Conservation (phyloP, 2,329 filamentous ascomycete species). For the Nigrospora osmanthi region DNA sequence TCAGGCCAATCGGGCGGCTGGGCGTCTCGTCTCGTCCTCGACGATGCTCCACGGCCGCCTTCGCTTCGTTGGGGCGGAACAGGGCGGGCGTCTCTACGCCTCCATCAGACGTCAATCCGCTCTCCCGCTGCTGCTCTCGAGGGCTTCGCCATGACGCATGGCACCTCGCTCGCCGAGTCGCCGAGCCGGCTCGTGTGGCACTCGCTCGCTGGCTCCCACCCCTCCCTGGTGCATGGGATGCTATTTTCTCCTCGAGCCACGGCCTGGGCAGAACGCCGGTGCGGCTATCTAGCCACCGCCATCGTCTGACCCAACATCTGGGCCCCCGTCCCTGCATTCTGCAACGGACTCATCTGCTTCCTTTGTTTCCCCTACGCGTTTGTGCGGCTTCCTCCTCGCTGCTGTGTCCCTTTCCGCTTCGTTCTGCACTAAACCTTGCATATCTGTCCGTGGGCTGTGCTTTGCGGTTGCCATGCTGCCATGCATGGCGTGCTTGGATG, state of each 20-base stretch:
- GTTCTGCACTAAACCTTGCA: conserved; percentile 10
- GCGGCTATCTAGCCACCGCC: neutral
- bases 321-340: conserved; percentile 13
- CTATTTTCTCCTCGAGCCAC: no score
- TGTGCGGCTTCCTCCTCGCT: conserved; percentile 7
- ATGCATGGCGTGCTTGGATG: conserved; percentile 23
- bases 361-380: conserved; percentile 9
- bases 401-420: conserved; percentile 11
- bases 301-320: conserved; percentile 8
- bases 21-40: no score
- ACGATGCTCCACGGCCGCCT: no score
- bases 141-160: no score
- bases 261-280: neutral
- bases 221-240: no score
- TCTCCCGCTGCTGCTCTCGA: no score
- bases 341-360: conserved; percentile 10
- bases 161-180: no score
- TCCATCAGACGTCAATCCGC: neutral
- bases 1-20: no score
- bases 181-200: no score
- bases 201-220: no score
- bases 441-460: conserved; percentile 17
- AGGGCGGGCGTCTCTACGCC: neutral
- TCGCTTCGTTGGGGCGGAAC: no score
- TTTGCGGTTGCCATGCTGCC: conserved; percentile 19